phyloP scores from a whole-genome alignment of 257 asterid species.

The Jacaranda copaia region DNA sequence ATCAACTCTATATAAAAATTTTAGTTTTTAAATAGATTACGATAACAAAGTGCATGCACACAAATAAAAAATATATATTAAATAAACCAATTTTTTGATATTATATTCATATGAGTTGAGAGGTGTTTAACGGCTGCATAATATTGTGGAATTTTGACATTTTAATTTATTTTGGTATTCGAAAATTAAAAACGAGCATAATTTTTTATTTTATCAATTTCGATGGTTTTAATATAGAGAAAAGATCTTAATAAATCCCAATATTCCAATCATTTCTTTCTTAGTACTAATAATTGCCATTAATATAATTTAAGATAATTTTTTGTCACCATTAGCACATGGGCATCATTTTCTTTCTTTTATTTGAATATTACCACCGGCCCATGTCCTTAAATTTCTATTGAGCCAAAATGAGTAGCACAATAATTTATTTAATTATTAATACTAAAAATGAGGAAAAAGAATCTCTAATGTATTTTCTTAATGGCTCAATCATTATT shows the following conservation, averaged over 20 bases:
- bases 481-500: background rate
- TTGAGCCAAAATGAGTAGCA: slow-evolving; percentile 20
- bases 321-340: slow-evolving; percentile 33
- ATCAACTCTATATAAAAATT: too few relatives aligned
- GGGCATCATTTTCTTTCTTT: slow-evolving; percentile 22
- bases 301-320: slow-evolving; percentile 4
- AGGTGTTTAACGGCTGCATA: too few relatives aligned
- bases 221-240: background rate
- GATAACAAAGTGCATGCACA: too few relatives aligned
- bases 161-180: too few relatives aligned
- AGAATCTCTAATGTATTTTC: background rate
- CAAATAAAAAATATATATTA: too few relatives aligned
- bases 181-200: too few relatives aligned
- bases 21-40: too few relatives aligned
- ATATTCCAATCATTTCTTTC: background rate
- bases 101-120: too few relatives aligned
- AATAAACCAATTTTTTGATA: too few relatives aligned
- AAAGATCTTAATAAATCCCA: background rate
- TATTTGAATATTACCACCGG: slow-evolving; percentile 29
- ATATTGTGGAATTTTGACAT: too few relatives aligned
- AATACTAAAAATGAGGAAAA: background rate
- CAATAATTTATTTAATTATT: slow-evolving; percentile 4
- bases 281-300: slow-evolving; percentile 18
- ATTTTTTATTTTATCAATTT: background rate
- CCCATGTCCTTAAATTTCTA: slow-evolving; percentile 36